Evolutionary conservation across 2,329 filamentous ascomycete genomes (phyloP).

Genomic region (Tolypocladium guangdongense): DNA sequence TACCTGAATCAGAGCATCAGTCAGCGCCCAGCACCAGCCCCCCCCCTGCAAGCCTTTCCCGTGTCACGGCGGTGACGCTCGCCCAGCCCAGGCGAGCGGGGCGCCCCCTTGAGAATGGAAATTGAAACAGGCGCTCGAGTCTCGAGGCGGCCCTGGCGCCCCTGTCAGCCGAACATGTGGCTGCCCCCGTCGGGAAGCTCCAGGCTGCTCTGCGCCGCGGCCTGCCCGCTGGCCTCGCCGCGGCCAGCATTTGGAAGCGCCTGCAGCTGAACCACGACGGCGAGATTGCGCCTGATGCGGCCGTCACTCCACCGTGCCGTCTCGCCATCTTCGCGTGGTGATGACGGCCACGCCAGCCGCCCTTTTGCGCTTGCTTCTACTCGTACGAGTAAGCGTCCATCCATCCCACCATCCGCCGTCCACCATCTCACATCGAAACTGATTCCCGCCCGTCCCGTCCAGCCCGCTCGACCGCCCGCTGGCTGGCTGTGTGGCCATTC

Average conservation of each 20-base stretch:
- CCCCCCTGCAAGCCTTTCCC: conserved; percentile 2
- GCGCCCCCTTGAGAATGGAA: conserved; percentile 6
- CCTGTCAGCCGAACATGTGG: background rate
- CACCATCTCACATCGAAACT: background rate
- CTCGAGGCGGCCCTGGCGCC: background rate
- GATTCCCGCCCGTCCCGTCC: background rate
- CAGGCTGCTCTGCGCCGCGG: no score
- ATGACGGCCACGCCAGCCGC: background rate
- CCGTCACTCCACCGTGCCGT: background rate
- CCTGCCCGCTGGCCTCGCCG: no score
- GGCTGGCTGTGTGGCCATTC: background rate
- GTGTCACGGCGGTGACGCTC: conserved; percentile 1
- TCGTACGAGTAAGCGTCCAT: background rate
- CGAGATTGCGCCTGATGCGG: background rate
- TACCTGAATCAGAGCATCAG: conserved; percentile 5
- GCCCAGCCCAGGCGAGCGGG: conserved; percentile 7
- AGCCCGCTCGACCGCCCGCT: background rate
- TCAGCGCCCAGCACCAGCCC: background rate
- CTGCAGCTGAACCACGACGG: background rate
- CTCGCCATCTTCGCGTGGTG: background rate
- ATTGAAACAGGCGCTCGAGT: conserved; percentile 10
- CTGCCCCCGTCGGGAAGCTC: background rate
- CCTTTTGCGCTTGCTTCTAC: no score
- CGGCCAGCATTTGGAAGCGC: background rate
- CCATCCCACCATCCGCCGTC: background rate